Conservation (phyloP, 495 filamentous ascomycete species). For the Annulohypoxylon nitens region DNA sequence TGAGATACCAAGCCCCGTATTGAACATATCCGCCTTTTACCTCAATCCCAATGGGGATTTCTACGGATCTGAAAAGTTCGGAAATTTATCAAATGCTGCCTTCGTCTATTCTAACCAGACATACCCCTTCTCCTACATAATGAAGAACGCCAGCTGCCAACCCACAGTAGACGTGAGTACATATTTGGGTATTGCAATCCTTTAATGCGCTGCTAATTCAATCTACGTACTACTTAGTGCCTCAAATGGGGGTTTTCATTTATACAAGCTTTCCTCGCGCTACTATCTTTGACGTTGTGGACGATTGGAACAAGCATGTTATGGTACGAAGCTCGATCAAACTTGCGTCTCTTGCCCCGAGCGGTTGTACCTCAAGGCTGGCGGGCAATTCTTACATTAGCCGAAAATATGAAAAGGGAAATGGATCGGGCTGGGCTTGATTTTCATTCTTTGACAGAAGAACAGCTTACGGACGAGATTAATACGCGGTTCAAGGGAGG, state of each 20-base stretch:
- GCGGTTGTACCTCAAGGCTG: slow-evolving; percentile 26
- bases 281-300: slow-evolving; percentile 22
- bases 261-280: slow-evolving; percentile 25
- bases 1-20: slow-evolving; percentile 10
- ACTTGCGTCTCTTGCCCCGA: slow-evolving; percentile 22
- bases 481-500: slow-evolving; percentile 32
- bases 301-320: slow-evolving; percentile 27
- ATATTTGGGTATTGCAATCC: too few relatives aligned
- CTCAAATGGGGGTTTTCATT: slow-evolving; percentile 43
- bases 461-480: slow-evolving; percentile 27
- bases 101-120: slow-evolving; percentile 29
- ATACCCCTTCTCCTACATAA: slow-evolving; percentile 25
- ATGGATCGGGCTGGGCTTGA: slow-evolving; percentile 28
- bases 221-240: not conserved
- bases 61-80: slow-evolving; percentile 1
- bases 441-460: slow-evolving; percentile 25
- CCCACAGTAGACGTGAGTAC: slow-evolving; percentile 27
- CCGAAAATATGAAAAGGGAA: slow-evolving; percentile 29
- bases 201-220: not conserved
- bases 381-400: slow-evolving; percentile 33
- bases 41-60: not conserved
- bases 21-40: slow-evolving; percentile 39
- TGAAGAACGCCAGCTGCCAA: slow-evolving; percentile 27
- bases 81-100: slow-evolving; percentile 6
- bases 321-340: slow-evolving; percentile 33